Evolutionary conservation across 2,329 filamentous ascomycete species (phyloP), one percentile per base, ranked within the genome.

Genomic region (Colletotrichum costaricense): DNA sequence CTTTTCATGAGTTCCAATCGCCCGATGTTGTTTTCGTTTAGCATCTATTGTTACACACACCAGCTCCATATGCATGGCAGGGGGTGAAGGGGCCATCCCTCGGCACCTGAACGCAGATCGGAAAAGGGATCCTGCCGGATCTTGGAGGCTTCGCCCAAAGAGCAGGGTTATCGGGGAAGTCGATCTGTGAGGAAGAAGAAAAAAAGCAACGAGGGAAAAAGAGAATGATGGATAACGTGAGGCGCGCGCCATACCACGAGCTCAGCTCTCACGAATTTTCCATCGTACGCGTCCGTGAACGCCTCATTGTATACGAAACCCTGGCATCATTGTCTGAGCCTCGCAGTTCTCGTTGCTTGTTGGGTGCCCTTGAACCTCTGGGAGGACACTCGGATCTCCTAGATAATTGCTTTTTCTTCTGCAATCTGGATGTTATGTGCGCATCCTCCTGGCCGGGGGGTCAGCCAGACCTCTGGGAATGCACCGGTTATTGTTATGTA

Each of bases 281-380:
- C 22, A 26, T 69, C 59, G 69, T 35, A 30, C 58, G 7, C 55
- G 55, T 65, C 54, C 28, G 22, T 66, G 54, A 38, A 33, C 55
- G 59, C 70, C 68, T 60, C 55, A 16, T 24, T 67, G 55, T 49
- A 52, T 42, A 33, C 49, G 55, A 65, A 26, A 65, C 55, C 55
- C 60, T 73, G 60, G 55, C 69, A 69, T 70, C 67, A 70, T 62
- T 55, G 70, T 65, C 70, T 57, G 30, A 59, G 52, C 46, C 33
- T n/a, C 66, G n/a, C 52, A 63, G 49, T 46, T 30, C 33, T 70
- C 35, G n/a, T 73, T 70, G 70, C 70, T 73, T 73, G 67, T 73
- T 70, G 60, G 30, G 14, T 35, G 38, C 38, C 2, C 38, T 42
- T 42, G 16, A 7, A 42, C 38, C 16, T 42, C 16, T 42, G 38